A percentile compares a stretch with the other conserved stretches of the same genome.
These are phyloP conservation scores for Camellia granthamiana DNA, from an alignment of 148 eudicot species.

Conservation along the genomic window DNA sequence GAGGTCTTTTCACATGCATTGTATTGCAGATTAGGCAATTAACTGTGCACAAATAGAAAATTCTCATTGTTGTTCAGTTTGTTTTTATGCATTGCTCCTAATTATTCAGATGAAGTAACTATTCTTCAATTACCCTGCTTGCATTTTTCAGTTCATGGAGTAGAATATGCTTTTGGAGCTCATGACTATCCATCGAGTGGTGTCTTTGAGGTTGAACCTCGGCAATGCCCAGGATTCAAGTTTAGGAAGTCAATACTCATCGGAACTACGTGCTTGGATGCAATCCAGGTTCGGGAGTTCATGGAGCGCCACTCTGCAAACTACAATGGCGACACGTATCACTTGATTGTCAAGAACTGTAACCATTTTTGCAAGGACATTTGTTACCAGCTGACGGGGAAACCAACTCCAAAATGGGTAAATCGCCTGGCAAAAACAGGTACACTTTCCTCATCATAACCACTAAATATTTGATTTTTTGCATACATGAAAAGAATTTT, in stretches of 20 bases:
- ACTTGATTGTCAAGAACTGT: slow-evolving; percentile 79
- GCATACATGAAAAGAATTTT: neutral
- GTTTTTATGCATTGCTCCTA: neutral
- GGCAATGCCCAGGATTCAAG: slow-evolving; percentile 85
- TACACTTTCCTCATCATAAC: slow-evolving; percentile 20
- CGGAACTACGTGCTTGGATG: slow-evolving; percentile 64
- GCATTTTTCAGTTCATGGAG: slow-evolving; percentile 66
- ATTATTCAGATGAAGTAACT: too few relatives aligned
- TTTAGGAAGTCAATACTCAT: slow-evolving; percentile 72
- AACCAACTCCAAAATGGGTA: slow-evolving; percentile 79
- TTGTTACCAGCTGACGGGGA: slow-evolving; percentile 66
- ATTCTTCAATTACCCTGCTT: neutral
- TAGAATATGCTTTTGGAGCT: slow-evolving; percentile 93
- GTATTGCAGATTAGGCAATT: slow-evolving; percentile 5
- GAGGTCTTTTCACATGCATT: neutral
- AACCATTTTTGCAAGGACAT: slow-evolving; percentile 88
- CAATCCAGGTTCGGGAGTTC: slow-evolving; percentile 67
- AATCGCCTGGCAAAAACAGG: slow-evolving; percentile 83
- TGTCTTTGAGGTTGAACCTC: slow-evolving; percentile 86
- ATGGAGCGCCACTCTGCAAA: slow-evolving; percentile 70
- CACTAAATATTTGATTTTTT: neutral
- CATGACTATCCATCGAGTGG: slow-evolving; percentile 85
- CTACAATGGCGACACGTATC: slow-evolving; percentile 85
- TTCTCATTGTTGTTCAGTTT: neutral
- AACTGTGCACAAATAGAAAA: neutral